Evolutionary conservation across 345 rosid species (phyloP), one percentile per base, ranked within the genome.

Genomic region (Moricandia moricandioides): DNA sequence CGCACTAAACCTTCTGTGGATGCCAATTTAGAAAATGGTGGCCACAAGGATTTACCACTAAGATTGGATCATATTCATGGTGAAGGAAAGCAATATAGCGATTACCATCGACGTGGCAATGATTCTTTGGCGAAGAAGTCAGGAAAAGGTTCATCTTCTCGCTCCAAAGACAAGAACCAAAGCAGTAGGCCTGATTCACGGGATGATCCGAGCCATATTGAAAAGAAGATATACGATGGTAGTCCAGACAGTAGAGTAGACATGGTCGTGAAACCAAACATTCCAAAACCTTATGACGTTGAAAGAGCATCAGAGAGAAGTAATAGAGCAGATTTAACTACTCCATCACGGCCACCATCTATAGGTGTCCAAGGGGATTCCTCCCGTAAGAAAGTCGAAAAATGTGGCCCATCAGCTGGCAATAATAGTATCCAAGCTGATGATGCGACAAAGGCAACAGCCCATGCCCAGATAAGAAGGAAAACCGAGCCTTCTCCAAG

Each of bases 281-380:
- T 49, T 49, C 56, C 56, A 49, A 49, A 49, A 16, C 56, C 56
- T 49, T 49, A 49, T 49, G 56, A 49, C 56, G 56, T 49, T 14
- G 56, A 49, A 49, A 47, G 54, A 47, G 18, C n/a, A 47, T 47
- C 54, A 47, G 54, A 47, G 2, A 49, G 24, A 21, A 49, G 56
- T 49, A 49, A 49, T 7, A 49, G 24, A 49, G 56, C 56, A 49
- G 56, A 49, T 49, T 9, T 49, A 49, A 7, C 56, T 16, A 7
- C 56, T 49, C 56, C 56, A 49, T 16, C 56, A 49, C 56, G 56
- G 56, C 56, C 56, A 49, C 56, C 56, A 49, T 49, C 56, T 49
- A 49, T 24, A 49, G 56, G 56, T 3, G 39, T 34, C 39, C 39
- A 34, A 34, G 39, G 39, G 39, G 56, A 49, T 16, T 16, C 26